Percentiles rank a stretch among this genome's conserved stretches.
Conservation (phyloP, 441 rosid genomes). For the Daphne laureola region DNA sequence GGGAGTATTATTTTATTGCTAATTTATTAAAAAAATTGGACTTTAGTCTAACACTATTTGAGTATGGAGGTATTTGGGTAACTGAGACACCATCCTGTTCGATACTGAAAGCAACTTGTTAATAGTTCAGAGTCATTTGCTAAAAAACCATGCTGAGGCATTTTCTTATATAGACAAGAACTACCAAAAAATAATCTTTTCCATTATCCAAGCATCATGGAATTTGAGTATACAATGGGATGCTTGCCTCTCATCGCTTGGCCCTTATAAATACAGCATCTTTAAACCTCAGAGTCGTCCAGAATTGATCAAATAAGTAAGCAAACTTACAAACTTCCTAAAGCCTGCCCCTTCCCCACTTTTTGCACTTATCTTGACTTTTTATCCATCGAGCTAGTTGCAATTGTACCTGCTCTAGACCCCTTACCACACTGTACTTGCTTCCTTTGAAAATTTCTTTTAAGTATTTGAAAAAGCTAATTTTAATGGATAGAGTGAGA, state of each 20-base stretch:
- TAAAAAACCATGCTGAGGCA: slow-evolving; percentile 32
- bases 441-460: not conserved
- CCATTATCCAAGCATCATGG: slow-evolving; percentile 7
- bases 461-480: no score
- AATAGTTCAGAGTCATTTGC: slow-evolving; percentile 32
- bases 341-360: not conserved
- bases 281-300: slow-evolving; percentile 35
- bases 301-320: slow-evolving; percentile 14
- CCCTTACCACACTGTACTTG: slow-evolving; percentile 5
- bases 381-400: not conserved
- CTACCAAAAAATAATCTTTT: slow-evolving; percentile 38
- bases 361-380: slow-evolving; percentile 6
- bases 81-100: not conserved
- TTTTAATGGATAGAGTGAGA: slow-evolving; percentile 49
- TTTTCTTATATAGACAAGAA: slow-evolving; percentile 47
- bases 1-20: not conserved
- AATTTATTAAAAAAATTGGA: not conserved
- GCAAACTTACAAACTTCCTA: slow-evolving; percentile 7
- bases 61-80: slow-evolving; percentile 1
- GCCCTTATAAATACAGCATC: slow-evolving; percentile 59
- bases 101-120: slow-evolving; percentile 8
- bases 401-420: no score
- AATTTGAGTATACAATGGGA: slow-evolving; percentile 20
- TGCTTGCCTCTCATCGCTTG: slow-evolving; percentile 14
- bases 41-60: not conserved